Percentiles rank a stretch among this genome's conserved stretches.
Conservation (phyloP, 371 early-diverging fungal species). For the Mucor piriformis region DNA sequence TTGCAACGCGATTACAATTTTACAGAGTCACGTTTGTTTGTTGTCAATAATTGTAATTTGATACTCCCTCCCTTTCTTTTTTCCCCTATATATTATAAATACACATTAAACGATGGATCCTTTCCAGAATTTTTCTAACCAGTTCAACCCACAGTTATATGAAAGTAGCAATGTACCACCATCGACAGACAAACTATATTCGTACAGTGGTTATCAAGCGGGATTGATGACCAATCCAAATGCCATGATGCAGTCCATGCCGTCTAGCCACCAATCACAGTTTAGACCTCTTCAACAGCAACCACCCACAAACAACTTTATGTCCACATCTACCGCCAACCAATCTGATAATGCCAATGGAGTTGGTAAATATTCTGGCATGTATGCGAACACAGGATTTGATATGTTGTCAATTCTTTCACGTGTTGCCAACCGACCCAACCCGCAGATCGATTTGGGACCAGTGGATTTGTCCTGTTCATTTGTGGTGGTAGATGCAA, state of each 20-base stretch:
- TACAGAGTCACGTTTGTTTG: too few species aligned
- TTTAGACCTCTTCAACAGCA: neutral
- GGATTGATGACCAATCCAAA: slow-evolving; percentile 27
- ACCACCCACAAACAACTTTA: neutral
- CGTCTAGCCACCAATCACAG: neutral
- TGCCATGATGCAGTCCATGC: neutral
- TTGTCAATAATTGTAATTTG: too few species aligned
- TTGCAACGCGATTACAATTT: too few species aligned
- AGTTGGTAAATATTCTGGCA: slow-evolving; percentile 26
- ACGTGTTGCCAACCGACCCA: slow-evolving; percentile 44
- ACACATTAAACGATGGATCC: slow-evolving; percentile 24
- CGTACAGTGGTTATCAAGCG: slow-evolving; percentile 34
- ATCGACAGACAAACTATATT: slow-evolving; percentile 26
- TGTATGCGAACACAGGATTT: slow-evolving; percentile 62
- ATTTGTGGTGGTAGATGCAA: slow-evolving; percentile 57
- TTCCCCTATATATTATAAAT: neutral
- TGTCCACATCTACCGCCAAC: neutral
- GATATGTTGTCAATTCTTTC: slow-evolving; percentile 65
- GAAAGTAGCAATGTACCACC: slow-evolving; percentile 37
- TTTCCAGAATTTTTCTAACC: slow-evolving; percentile 21
- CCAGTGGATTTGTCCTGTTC: slow-evolving; percentile 64
- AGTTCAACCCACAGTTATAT: slow-evolving; percentile 33
- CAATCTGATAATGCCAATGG: neutral
- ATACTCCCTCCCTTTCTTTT: neutral
- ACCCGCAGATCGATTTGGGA: slow-evolving; percentile 56